phyloP scores from a whole-genome alignment of 768 basidiomycete genomes.

The Sporobolomyces phaffii region DNA sequence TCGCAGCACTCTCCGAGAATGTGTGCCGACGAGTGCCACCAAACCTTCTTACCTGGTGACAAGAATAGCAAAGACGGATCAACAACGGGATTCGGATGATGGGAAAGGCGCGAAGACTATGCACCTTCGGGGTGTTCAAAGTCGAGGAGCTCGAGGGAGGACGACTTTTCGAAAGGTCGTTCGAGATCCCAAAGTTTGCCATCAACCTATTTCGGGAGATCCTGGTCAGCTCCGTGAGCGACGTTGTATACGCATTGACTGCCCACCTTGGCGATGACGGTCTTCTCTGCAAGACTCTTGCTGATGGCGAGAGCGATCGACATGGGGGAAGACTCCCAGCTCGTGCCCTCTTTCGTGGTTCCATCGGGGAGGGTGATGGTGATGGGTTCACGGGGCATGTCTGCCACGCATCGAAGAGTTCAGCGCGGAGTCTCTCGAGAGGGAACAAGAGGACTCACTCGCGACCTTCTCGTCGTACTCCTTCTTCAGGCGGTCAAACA shows the following conservation, averaged over 20 bases:
- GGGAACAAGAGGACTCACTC: constrained; percentile 51
- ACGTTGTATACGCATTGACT: too few species aligned
- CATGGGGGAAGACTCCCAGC: constrained; percentile 94
- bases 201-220: constrained; percentile 57
- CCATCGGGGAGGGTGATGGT: constrained; percentile 80
- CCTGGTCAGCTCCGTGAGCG: background rate
- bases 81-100: background rate
- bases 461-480: constrained; percentile 76
- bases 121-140: constrained; percentile 85
- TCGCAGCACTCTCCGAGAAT: constrained; percentile 95
- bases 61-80: constrained; percentile 37
- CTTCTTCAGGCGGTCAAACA: constrained; percentile 78
- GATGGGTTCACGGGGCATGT: constrained; percentile 72
- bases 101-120: too few species aligned
- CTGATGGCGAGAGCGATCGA: constrained; percentile 80
- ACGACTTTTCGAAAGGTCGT: constrained; percentile 79
- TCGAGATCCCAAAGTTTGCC: constrained; percentile 89
- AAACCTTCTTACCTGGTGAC: constrained; percentile 79
- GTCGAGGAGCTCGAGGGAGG: constrained; percentile 75
- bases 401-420: constrained; percentile 8
- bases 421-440: background rate
- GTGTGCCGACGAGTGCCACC: constrained; percentile 99
- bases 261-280: constrained; percentile 85
- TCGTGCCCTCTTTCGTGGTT: constrained; percentile 69
- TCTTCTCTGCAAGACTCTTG: constrained; percentile 75